Conservation (phyloP, 2,329 filamentous ascomycete genomes). For the Sporothrix sp. region DNA sequence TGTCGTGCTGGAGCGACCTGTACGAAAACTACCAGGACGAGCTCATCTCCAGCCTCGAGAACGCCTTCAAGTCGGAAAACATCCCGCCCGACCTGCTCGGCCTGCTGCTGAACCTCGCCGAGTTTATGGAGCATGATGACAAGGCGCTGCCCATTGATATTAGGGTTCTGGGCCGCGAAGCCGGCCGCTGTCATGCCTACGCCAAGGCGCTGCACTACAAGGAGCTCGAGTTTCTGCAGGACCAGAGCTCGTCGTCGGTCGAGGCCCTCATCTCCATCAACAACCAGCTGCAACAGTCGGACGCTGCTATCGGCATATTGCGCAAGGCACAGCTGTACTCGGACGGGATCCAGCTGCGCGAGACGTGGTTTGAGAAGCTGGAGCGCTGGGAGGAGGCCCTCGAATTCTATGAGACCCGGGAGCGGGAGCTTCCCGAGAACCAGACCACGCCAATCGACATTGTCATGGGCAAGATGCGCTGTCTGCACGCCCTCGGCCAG, state of each 20-base stretch:
- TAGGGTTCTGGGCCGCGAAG: slow-evolving; percentile 83
- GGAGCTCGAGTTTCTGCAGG: slow-evolving; percentile 93
- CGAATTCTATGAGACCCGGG: slow-evolving; percentile 80
- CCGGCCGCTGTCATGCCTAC: slow-evolving; percentile 93
- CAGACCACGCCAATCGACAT: slow-evolving; percentile 69
- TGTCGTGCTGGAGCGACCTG: slow-evolving; percentile 96
- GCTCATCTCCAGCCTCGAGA: slow-evolving; percentile 89
- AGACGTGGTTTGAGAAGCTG: slow-evolving; percentile 98
- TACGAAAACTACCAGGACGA: slow-evolving; percentile 97
- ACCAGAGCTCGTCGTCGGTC: slow-evolving; percentile 89
- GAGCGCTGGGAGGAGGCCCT: slow-evolving; percentile 97
- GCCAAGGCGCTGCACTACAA: slow-evolving; percentile 99
- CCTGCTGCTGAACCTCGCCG: slow-evolving; percentile 86
- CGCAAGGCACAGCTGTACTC: slow-evolving; percentile 92
- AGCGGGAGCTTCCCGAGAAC: slow-evolving; percentile 53
- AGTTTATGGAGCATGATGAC: slow-evolving; percentile 99
- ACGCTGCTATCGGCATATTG: slow-evolving; percentile 95
- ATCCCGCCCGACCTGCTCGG: slow-evolving; percentile 94
- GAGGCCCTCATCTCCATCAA: slow-evolving; percentile 99
- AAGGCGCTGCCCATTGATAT: slow-evolving; percentile 98
- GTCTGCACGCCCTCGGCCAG: slow-evolving; percentile 89
- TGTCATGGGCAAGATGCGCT: slow-evolving; percentile 99
- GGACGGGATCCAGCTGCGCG: slow-evolving; percentile 84
- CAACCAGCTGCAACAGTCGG: slow-evolving; percentile 96
- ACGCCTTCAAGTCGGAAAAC: slow-evolving; percentile 86